Conservation (phyloP, 495 filamentous ascomycete genomes). For the Neurospora tetraspora region DNA sequence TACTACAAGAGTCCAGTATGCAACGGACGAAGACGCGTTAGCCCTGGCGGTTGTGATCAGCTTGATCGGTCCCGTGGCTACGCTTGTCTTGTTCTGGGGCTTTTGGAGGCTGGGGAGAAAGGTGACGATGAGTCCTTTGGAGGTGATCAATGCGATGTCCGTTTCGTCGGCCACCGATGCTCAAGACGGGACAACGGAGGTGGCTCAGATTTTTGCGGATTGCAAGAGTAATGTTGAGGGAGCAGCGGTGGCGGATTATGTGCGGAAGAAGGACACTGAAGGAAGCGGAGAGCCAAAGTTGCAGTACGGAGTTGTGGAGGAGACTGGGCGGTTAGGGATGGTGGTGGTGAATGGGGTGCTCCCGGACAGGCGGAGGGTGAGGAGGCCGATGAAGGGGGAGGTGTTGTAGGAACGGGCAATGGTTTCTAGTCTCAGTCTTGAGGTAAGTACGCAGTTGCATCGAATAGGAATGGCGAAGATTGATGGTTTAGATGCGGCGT, state of each 20-base stretch:
- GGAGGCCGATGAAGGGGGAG: not conserved
- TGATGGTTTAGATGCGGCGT: not conserved
- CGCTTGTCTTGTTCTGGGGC: not conserved
- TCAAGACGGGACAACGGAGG: not conserved
- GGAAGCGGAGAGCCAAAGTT: not conserved
- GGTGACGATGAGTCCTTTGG: not conserved
- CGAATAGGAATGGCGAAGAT: not conserved
- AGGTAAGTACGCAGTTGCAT: not conserved
- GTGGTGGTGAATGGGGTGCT: not conserved
- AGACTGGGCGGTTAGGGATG: not conserved
- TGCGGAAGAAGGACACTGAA: not conserved
- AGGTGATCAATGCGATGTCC: not conserved
- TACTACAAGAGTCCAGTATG: not conserved
- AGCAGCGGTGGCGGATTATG: not conserved
- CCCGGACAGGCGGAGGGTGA: not conserved
- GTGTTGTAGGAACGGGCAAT: not conserved
- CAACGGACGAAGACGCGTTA: not conserved
- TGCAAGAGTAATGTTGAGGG: not conserved
- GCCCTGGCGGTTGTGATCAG: not conserved
- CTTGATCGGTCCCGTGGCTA: not conserved
- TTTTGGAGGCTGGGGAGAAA: not conserved
- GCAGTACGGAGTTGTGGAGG: not conserved
- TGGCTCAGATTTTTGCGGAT: not conserved
- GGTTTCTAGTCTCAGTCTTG: not conserved
- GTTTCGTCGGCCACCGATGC: not conserved